These are phyloP conservation scores for Guyanaporus albipodus DNA, from an alignment of 768 basidiomycete species.

Conservation along the genomic window DNA sequence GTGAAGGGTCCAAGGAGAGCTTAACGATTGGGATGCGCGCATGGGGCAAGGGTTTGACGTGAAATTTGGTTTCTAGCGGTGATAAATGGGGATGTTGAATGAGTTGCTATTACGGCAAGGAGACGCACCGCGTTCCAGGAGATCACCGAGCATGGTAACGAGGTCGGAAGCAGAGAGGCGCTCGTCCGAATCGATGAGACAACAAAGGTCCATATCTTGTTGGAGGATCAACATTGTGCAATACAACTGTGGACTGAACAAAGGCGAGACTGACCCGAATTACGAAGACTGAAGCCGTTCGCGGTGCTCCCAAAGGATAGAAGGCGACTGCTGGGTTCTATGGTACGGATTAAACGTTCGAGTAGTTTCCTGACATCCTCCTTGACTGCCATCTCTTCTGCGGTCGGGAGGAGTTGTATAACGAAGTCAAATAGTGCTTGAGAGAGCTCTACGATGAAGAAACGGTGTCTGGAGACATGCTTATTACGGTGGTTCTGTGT, in stretches of 20 bases:
- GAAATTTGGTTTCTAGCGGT: slow-evolving; percentile 81
- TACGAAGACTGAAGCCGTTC: slow-evolving; percentile 94
- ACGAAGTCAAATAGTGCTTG: slow-evolving; percentile 93
- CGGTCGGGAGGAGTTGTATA: slow-evolving; percentile 83
- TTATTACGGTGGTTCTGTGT: slow-evolving; percentile 35
- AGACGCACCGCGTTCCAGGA: slow-evolving; percentile 84
- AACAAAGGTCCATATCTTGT: slow-evolving; percentile 97
- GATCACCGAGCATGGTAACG: slow-evolving; percentile 89
- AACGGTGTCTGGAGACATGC: slow-evolving; percentile 52
- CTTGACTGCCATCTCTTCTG: slow-evolving; percentile 90
- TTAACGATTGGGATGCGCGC: slow-evolving; percentile 99
- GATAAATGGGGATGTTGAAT: slow-evolving; percentile 11
- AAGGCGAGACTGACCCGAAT: slow-evolving; percentile 63
- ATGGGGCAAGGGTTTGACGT: slow-evolving; percentile 93
- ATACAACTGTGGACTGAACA: slow-evolving; percentile 2
- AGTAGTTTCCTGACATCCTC: slow-evolving; percentile 94
- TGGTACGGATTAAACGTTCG: slow-evolving; percentile 91
- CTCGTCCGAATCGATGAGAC: slow-evolving; percentile 86
- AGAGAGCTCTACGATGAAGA: slow-evolving; percentile 72
- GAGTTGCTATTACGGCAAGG: slow-evolving; percentile 1
- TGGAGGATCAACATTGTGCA: slow-evolving; percentile 8
- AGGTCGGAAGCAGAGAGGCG: slow-evolving; percentile 81
- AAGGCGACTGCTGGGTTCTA: slow-evolving; percentile 87
- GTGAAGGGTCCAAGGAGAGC: slow-evolving; percentile 84
- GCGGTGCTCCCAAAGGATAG: slow-evolving; percentile 96